Evolutionary conservation across 1,284 basidiomycete species (phyloP).

Genomic region (Trametes sp.): DNA sequence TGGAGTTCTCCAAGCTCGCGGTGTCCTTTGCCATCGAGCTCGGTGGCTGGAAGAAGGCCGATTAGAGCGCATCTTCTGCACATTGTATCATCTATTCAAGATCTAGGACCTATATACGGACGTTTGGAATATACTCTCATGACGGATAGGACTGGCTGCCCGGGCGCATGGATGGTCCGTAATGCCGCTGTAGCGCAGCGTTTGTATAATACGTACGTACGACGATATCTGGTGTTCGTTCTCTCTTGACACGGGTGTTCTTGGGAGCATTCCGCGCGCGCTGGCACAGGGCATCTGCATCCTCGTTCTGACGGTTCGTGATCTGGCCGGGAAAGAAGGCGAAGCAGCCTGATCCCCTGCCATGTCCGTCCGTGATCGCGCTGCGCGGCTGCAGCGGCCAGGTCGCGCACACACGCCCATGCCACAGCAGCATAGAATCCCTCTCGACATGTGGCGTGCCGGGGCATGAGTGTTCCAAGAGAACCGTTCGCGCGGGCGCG

Average conservation of each 20-base stretch:
- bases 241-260: conserved; percentile 27
- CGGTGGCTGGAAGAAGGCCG: conserved; percentile 54
- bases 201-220: conserved; percentile 34
- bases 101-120: conserved; percentile 10
- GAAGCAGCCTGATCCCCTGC: conserved; percentile 28
- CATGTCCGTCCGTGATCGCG: conserved; percentile 24
- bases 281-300: conserved; percentile 23
- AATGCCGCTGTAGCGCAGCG: conserved; percentile 29
- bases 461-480: conserved; percentile 32
- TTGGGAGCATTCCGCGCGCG: conserved; percentile 23
- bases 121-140: conserved; percentile 1
- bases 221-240: conserved; percentile 30
- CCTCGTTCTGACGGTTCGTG: conserved; percentile 23
- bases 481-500: conserved; percentile 26
- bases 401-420: conserved; percentile 22
- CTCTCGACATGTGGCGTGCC: conserved; percentile 28
- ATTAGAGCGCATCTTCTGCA: conserved; percentile 17
- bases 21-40: conserved; percentile 87
- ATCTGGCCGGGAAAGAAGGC: conserved; percentile 22
- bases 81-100: conserved; percentile 1
- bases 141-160: conserved; percentile 13
- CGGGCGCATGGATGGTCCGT: conserved; percentile 21
- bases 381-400: conserved; percentile 3
- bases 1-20: conserved; percentile 91
- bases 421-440: conserved; percentile 28